Evolutionary conservation across 1,139 yeast genomes (phyloP).

Genomic region (Candida sanyaensis): DNA sequence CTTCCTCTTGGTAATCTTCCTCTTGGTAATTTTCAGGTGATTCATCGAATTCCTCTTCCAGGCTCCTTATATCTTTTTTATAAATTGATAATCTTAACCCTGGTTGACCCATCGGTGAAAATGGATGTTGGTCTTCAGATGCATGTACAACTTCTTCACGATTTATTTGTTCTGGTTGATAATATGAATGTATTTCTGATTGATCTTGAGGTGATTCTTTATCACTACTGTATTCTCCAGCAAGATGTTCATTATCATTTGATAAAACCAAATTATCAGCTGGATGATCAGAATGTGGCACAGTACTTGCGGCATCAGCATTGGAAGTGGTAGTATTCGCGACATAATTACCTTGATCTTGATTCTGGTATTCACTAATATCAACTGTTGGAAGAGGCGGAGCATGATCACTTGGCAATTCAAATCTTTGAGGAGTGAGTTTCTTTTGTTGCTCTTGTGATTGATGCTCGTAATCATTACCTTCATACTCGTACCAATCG

Average conservation of each 20-base stretch:
- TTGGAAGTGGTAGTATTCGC: neutral
- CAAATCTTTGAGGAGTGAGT: conserved; percentile 15
- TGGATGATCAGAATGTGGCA: neutral
- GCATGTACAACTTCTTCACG: conserved; percentile 10
- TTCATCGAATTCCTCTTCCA: neutral
- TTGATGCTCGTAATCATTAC: conserved; percentile 32
- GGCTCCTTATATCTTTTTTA: neutral
- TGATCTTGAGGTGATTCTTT: conserved; percentile 16
- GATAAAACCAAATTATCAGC: conserved; percentile 32
- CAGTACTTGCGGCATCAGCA: no score
- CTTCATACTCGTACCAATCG: conserved; percentile 28
- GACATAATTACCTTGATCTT: neutral
- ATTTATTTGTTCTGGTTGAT: conserved; percentile 1
- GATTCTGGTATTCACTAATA: neutral
- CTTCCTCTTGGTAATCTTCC: no score
- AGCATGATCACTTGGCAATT: conserved; percentile 7
- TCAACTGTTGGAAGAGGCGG: conserved; percentile 9
- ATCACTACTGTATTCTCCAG: conserved; percentile 12
- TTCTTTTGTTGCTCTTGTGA: conserved; percentile 1
- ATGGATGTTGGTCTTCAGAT: neutral
- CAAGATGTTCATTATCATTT: conserved; percentile 24
- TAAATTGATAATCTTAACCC: neutral
- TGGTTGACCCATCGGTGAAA: neutral
- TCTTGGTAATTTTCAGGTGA: neutral
- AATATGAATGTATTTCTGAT: neutral